phyloP scores from a whole-genome alignment of 257 asterid species.

The Penstemon davidsonii region DNA sequence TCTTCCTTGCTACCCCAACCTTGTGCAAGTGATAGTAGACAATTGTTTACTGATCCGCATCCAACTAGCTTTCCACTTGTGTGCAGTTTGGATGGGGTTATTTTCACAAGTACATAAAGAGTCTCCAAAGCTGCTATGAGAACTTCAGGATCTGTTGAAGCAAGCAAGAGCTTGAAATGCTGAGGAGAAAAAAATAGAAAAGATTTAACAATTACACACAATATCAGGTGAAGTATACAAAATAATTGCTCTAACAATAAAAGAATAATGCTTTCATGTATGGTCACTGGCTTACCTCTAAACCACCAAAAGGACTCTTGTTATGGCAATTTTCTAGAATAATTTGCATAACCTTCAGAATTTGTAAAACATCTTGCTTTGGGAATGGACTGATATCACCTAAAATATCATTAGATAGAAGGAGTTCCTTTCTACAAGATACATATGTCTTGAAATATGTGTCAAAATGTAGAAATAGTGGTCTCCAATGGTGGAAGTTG shows the following conservation, averaged over 20 bases:
- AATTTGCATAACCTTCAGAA: slow-evolving; percentile 80
- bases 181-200: slow-evolving; percentile 36
- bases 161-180: slow-evolving; percentile 95
- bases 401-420: slow-evolving; percentile 65
- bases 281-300: slow-evolving; percentile 62
- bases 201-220: background rate
- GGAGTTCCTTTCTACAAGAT: slow-evolving; percentile 80
- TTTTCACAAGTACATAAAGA: slow-evolving; percentile 73
- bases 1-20: slow-evolving; percentile 99
- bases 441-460: slow-evolving; percentile 81
- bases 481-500: slow-evolving; percentile 94
- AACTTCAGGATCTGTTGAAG: slow-evolving; percentile 92
- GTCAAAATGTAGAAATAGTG: slow-evolving; percentile 86
- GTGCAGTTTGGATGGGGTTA: slow-evolving; percentile 85
- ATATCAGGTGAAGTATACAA: background rate
- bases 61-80: slow-evolving; percentile 90
- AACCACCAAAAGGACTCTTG: slow-evolving; percentile 76
- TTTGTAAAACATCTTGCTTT: slow-evolving; percentile 77
- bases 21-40: slow-evolving; percentile 91
- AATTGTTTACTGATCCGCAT: slow-evolving; percentile 81
- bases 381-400: slow-evolving; percentile 74
- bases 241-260: background rate
- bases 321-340: slow-evolving; percentile 82
- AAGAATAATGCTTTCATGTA: slow-evolving; percentile 9
- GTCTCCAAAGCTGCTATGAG: slow-evolving; percentile 76